phyloP scores from a whole-genome alignment of 2,329 filamentous ascomycete species.

The Exophiala sp. region DNA sequence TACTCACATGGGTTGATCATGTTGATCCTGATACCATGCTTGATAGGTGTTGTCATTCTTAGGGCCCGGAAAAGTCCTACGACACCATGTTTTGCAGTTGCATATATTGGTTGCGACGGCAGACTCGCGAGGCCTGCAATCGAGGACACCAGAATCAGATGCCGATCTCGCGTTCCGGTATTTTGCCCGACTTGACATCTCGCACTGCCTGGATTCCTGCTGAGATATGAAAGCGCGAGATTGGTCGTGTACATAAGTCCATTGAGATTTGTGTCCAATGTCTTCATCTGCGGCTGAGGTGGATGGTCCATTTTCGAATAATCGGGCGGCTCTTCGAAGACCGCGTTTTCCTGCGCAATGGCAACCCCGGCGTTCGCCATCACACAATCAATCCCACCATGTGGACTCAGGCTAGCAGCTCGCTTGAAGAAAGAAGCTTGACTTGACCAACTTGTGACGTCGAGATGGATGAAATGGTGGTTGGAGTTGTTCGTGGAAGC shows the following conservation, averaged over 20 bases:
- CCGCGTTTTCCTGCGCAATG: slow-evolving; percentile 33
- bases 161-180: slow-evolving; percentile 48
- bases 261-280: slow-evolving; percentile 60
- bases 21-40: slow-evolving; percentile 59
- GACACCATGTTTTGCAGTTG: slow-evolving; percentile 63
- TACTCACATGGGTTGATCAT: slow-evolving; percentile 56
- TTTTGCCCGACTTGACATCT: slow-evolving; percentile 32
- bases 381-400: slow-evolving; percentile 58
- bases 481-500: slow-evolving; percentile 59
- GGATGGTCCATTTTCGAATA: slow-evolving; percentile 18
- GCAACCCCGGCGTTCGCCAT: slow-evolving; percentile 66
- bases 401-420: slow-evolving; percentile 52
- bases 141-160: slow-evolving; percentile 62
- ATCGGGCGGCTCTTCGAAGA: slow-evolving; percentile 47
- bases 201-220: slow-evolving; percentile 50
- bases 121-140: slow-evolving; percentile 52
- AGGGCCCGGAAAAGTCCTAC: slow-evolving; percentile 62
- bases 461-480: slow-evolving; percentile 50
- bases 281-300: slow-evolving; percentile 50
- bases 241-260: slow-evolving; percentile 65
- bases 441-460: slow-evolving; percentile 63
- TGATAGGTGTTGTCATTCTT: slow-evolving; percentile 46
- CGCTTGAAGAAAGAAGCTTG: slow-evolving; percentile 62
- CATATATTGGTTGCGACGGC: slow-evolving; percentile 51
- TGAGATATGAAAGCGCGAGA: slow-evolving; percentile 50